Base-by-base conservation (phyloP, 2,329 filamentous ascomycete genomes). In the Cytospora leucostoma region DNA sequence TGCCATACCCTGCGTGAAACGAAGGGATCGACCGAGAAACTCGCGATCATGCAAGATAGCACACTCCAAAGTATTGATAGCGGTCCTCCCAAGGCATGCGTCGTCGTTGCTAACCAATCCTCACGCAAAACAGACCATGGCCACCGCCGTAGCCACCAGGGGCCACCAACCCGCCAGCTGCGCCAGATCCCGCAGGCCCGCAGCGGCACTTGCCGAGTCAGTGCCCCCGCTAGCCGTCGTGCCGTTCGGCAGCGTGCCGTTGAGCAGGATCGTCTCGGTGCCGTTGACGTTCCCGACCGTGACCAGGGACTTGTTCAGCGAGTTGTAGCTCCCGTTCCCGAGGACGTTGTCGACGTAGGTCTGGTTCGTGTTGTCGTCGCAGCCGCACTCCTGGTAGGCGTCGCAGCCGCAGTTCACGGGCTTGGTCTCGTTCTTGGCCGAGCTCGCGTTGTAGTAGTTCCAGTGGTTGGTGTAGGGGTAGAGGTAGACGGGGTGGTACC, bases 241-340 rank as follows among this genome's bases (percentile, higher is more conserved):
- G 56, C 85, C 86, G 68, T 90, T 89, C 35, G 87, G 84, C 4
- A 94, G 77, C 0, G 88, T 90, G n/a, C 91, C 91, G 72, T 93
- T 92, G 72, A 94, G 77, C 35, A 91, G 78, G 44, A 95, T 82
- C 1, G 84, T 88, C 66, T 76, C 76, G 1, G 82, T 88, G 56
- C 86, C 86, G 62, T 91, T 88, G 65, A 89, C 81, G 59, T 80
- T 76, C 2, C 82, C 84, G 1, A 93, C 82, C 13, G 79, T 82
- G 62, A 91, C 82, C 2, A 92, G 68, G 0, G 79, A 80, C 69
- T 85, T 80, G 76, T 92, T 88, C 59, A 90, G 77, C 3, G 72
- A 76, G 3, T 72, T 71, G 68, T 87, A 87, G 66, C 80, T 86
- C 47, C 87, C 87, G 71, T 89, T 83, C 61, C 88, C 89, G 51